Evolutionary conservation across 495 filamentous ascomycete species (phyloP).

Genomic region (Penicillium malachiteum): DNA sequence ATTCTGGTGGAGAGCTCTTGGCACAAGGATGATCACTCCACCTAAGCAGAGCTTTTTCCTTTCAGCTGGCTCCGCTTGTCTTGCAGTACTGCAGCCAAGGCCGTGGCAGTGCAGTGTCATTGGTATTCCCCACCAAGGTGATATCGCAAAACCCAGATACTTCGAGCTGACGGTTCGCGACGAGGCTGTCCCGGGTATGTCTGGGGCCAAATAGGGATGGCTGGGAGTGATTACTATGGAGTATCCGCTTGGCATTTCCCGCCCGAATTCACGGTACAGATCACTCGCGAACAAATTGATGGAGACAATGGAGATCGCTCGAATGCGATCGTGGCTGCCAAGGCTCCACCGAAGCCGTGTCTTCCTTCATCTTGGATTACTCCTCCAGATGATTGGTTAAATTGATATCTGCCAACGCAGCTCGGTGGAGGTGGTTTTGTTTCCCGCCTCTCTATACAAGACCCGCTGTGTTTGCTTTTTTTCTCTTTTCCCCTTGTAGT

Average conservation of each 20-base stretch:
- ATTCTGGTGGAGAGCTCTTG: neutral
- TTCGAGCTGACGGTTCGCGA: too few species aligned
- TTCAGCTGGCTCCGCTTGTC: neutral
- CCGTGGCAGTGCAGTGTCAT: slow-evolving; percentile 21
- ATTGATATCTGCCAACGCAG: slow-evolving; percentile 16
- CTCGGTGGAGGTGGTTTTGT: slow-evolving; percentile 15
- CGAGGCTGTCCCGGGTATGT: neutral
- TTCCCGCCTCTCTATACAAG: slow-evolving; percentile 3
- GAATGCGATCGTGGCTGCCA: neutral
- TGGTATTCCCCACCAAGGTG: slow-evolving; percentile 17
- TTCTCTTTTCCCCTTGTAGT: neutral
- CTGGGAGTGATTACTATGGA: neutral
- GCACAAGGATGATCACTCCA: neutral
- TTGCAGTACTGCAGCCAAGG: slow-evolving; percentile 9
- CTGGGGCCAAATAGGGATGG: neutral
- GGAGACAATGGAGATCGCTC: neutral
- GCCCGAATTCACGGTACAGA: slow-evolving; percentile 53
- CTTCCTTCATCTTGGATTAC: slow-evolving; percentile 10
- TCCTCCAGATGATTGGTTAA: slow-evolving; percentile 18
- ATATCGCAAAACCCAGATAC: slow-evolving; percentile 7
- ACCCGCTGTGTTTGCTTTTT: slow-evolving; percentile 1
- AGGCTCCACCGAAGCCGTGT: neutral
- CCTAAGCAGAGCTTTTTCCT: neutral
- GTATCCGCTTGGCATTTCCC: slow-evolving; percentile 69
- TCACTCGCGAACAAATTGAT: neutral